Evolutionary conservation across 2,329 filamentous ascomycete species (phyloP), one percentile per base, ranked within the genome.

Genomic region (Cryphonectria naterciae): DNA sequence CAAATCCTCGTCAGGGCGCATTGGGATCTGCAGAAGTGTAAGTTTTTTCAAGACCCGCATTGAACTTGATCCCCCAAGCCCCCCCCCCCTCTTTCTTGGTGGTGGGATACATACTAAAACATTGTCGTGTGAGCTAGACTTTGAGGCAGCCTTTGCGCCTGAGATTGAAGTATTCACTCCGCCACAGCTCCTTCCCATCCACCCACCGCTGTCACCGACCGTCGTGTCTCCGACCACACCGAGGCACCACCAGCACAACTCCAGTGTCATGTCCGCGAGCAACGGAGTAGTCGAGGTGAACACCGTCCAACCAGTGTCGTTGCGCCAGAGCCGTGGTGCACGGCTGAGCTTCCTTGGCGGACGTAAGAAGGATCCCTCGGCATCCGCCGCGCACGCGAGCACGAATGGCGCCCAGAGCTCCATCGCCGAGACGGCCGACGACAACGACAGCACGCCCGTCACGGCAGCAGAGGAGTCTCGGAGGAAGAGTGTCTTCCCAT

Each of bases 131-230:
- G 19, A 10, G 37, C 2, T 67, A 91, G 89, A 86, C 77, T 92
- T 91, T 73, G 85, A 91, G 77, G 80, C 78, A 22, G 89, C 86
- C 0, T 92, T 92, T 77, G 89, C 89, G 0, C 85, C 88, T 0
- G 91, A 93, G 77, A 87, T 93, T 49, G 85, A 86, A 19, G 83
- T 89, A 49, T 88, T 93, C 74, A 85, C 87, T 2, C 87, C 87
- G 15, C 83, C 83, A 1, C 84, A 83, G 65, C 80, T 81, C 4
- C 76, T 77, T 8, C 81, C 82, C 22, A 83, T 85, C 25, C 79
- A 78, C 4, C 79, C 85, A 37, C 85, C 87, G 56, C 87, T 83
- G 22, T 83, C 85, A n/a, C 85, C 83, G 52, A 83, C 81, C 0
- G 78, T 79, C 2, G 80, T 82, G 13, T 74, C 73, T 4, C 79